A percentile compares a stretch with the other conserved stretches of the same genome.
These are phyloP conservation scores for Apiospora rasikravindrae DNA, from an alignment of 2,329 filamentous ascomycete species.

Conservation along the genomic window DNA sequence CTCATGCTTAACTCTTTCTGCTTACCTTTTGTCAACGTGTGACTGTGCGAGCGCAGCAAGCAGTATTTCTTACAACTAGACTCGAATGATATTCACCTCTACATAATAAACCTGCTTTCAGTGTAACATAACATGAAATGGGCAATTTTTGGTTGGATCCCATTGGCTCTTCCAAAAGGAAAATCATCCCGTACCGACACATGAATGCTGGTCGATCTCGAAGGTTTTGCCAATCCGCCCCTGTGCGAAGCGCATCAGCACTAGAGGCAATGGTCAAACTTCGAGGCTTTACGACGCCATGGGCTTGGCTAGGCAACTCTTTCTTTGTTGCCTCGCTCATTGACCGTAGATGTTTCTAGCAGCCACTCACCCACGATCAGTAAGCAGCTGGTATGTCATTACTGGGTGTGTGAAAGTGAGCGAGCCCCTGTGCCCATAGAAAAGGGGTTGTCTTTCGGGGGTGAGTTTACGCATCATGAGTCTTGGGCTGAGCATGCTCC, in stretches of 20 bases:
- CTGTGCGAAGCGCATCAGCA: slow-evolving; percentile 1
- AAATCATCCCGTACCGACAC: neutral
- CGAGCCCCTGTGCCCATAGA: neutral
- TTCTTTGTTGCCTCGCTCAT: neutral
- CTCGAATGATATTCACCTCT: neutral
- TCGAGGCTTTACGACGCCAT: neutral
- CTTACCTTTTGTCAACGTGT: neutral
- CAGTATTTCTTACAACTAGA: neutral
- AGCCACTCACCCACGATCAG: too few relatives aligned
- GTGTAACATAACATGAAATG: too few relatives aligned
- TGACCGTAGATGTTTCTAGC: too few relatives aligned
- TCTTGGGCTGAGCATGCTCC: neutral
- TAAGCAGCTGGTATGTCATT: neutral
- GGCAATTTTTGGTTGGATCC: neutral
- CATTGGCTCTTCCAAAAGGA: too few relatives aligned
- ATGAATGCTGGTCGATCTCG: too few relatives aligned
- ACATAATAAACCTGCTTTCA: neutral
- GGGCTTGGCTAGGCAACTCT: neutral
- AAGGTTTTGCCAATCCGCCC: neutral
- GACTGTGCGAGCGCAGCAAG: neutral
- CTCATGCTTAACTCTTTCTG: neutral
- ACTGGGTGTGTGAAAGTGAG: neutral
- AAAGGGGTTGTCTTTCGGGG: neutral
- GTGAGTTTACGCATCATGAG: neutral
- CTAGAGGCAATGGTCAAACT: neutral